Evolutionary conservation across 306 rosid species (phyloP).

Genomic region (Rubus idaeus): DNA sequence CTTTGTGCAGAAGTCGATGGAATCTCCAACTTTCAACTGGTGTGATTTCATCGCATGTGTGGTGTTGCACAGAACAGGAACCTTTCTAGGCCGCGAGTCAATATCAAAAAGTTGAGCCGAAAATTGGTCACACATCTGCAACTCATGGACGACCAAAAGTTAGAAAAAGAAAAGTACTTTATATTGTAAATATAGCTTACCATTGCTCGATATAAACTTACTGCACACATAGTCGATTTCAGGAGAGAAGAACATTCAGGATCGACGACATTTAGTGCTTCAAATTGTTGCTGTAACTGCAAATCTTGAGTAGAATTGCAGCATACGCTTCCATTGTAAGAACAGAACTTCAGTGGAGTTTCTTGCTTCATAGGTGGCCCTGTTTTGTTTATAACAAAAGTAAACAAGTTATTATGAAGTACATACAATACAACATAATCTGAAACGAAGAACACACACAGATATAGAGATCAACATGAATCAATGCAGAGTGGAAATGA

Average conservation of each 20-base stretch:
- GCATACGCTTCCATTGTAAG: conserved; percentile 23
- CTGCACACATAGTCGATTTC: conserved; percentile 27
- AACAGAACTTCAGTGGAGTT: conserved; percentile 20
- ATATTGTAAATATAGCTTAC: background rate
- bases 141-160: background rate
- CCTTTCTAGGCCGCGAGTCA: conserved; percentile 18
- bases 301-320: conserved; percentile 21
- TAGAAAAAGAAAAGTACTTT: background rate
- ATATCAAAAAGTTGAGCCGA: conserved; percentile 22
- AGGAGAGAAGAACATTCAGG: conserved; percentile 26
- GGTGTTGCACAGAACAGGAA: conserved; percentile 34
- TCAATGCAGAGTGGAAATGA: conserved; percentile 10
- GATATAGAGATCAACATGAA: conserved; percentile 23
- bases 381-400: conserved; percentile 12
- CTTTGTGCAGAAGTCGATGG: conserved; percentile 26
- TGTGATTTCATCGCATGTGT: conserved; percentile 15
- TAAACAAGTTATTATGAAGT: background rate
- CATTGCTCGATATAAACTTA: conserved; percentile 6
- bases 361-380: conserved; percentile 20
- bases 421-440: background rate
- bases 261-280: conserved; percentile 18
- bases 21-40: conserved; percentile 12
- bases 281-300: conserved; percentile 22
- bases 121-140: conserved; percentile 31
- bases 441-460: background rate